A percentile compares a stretch with the other conserved stretches of the same genome.
These are phyloP conservation scores for Earliella scabrosa DNA, from an alignment of 1,284 basidiomycete species.

Conservation along the genomic window DNA sequence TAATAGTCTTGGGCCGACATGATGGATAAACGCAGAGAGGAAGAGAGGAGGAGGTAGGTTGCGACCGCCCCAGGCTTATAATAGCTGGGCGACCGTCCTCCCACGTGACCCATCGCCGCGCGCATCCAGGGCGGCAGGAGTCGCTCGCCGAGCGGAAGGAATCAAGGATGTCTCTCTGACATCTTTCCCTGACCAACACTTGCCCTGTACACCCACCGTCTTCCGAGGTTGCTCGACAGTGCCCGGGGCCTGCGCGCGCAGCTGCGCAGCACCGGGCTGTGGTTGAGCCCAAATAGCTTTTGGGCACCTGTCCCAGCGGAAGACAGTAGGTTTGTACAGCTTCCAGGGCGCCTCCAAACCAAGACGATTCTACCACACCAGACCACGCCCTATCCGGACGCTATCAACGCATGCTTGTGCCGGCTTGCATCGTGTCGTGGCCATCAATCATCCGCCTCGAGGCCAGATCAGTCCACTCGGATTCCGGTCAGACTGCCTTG, in stretches of 20 bases:
- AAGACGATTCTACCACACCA: not conserved
- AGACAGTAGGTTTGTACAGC: not conserved
- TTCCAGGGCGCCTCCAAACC: not conserved
- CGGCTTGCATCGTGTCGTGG: too few relatives aligned
- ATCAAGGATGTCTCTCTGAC: too few relatives aligned
- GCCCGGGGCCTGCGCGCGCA: not conserved
- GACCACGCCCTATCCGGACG: not conserved
- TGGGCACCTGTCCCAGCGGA: not conserved
- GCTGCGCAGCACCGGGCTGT: constrained; percentile 1
- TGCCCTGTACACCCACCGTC: not conserved
- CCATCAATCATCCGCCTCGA: not conserved
- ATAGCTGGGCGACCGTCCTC: not conserved
- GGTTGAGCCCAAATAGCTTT: not conserved
- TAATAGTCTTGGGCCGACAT: constrained; percentile 85
- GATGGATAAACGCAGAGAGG: constrained; percentile 21
- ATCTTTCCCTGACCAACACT: constrained; percentile 7
- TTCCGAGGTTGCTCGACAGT: not conserved
- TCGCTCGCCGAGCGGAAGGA: not conserved
- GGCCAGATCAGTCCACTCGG: too few relatives aligned
- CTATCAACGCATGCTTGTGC: not conserved
- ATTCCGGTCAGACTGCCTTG: too few relatives aligned
- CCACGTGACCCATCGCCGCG: constrained; percentile 16
- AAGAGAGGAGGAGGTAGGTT: constrained; percentile 6
- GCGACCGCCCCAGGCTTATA: constrained; percentile 18
- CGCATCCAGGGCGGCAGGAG: not conserved